Conservation (phyloP, 2,329 filamentous ascomycete genomes). For the Lachnellula arida region DNA sequence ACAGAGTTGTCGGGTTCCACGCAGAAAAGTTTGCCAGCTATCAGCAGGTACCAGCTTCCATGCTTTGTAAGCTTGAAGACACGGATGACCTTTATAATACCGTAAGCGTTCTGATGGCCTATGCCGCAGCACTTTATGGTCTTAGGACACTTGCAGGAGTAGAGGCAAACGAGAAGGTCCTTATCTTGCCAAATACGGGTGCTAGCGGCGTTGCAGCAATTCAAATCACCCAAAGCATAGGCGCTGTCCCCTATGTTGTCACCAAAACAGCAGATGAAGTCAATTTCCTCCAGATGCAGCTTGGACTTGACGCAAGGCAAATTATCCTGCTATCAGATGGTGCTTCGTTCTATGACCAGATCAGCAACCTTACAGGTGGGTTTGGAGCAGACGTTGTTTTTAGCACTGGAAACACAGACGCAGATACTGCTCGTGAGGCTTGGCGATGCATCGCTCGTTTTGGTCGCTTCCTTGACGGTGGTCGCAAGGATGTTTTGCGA, state of each 20-base stretch:
- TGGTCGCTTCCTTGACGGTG: slow-evolving; percentile 34
- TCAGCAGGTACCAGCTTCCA: neutral
- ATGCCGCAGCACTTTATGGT: slow-evolving; percentile 14
- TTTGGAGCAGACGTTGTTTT: slow-evolving; percentile 25
- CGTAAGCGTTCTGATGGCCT: neutral
- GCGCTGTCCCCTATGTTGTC: slow-evolving; percentile 20
- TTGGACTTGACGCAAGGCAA: slow-evolving; percentile 18
- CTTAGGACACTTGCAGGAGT: slow-evolving; percentile 23
- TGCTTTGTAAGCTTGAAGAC: neutral
- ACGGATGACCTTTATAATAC: neutral
- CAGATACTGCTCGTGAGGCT: slow-evolving; percentile 17
- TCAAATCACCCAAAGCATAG: slow-evolving; percentile 13
- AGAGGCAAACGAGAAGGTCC: slow-evolving; percentile 9
- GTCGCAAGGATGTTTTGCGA: slow-evolving; percentile 23
- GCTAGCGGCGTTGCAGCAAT: slow-evolving; percentile 20
- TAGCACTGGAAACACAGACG: slow-evolving; percentile 21
- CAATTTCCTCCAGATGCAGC: slow-evolving; percentile 15
- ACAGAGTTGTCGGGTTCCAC: neutral
- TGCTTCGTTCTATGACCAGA: neutral
- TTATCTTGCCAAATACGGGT: slow-evolving; percentile 12
- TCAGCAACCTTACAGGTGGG: slow-evolving; percentile 13
- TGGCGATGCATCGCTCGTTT: slow-evolving; percentile 33
- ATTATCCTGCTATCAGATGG: neutral
- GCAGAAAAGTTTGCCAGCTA: neutral
- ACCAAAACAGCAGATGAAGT: slow-evolving; percentile 12